Conservation (phyloP, 148 eudicot genomes). For the Camellia lanceoleosa region DNA sequence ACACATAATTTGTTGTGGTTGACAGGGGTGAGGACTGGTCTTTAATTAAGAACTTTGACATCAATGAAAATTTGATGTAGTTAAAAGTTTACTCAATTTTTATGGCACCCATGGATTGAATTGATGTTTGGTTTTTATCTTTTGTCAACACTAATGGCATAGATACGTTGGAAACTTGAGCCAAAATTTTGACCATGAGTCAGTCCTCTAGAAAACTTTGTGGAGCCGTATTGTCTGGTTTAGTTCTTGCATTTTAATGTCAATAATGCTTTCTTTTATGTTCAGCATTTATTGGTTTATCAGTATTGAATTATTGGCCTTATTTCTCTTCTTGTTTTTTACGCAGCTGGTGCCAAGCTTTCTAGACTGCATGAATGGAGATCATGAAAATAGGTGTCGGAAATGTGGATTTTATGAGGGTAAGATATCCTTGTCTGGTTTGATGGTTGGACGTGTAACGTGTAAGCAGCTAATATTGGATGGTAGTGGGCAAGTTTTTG, state of each 20-base stretch:
- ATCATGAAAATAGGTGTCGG: slow-evolving; percentile 25
- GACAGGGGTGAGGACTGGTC: background rate
- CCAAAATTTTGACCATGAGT: background rate
- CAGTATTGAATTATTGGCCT: background rate
- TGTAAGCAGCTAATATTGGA: slow-evolving; percentile 12
- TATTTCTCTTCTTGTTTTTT: background rate
- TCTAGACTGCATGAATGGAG: slow-evolving; percentile 29
- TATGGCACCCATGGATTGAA: background rate
- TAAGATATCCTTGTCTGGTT: slow-evolving; percentile 21
- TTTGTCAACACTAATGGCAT: background rate
- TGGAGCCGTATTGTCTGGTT: background rate
- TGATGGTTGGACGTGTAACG: slow-evolving; percentile 18
- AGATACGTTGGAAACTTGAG: background rate
- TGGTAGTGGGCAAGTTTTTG: slow-evolving; percentile 10
- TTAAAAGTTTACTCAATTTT: background rate
- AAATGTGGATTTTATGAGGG: slow-evolving; percentile 20
- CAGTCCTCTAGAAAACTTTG: background rate
- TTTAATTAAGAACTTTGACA: background rate
- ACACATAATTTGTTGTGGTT: background rate
- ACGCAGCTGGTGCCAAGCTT: slow-evolving; percentile 44
- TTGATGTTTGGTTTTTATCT: background rate
- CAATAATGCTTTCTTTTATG: background rate
- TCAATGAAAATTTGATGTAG: background rate
- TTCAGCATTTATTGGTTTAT: background rate
- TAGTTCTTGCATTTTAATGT: background rate